Base-by-base conservation (phyloP, 495 filamentous ascomycete genomes). In the Pseudevernia furfuracea region DNA sequence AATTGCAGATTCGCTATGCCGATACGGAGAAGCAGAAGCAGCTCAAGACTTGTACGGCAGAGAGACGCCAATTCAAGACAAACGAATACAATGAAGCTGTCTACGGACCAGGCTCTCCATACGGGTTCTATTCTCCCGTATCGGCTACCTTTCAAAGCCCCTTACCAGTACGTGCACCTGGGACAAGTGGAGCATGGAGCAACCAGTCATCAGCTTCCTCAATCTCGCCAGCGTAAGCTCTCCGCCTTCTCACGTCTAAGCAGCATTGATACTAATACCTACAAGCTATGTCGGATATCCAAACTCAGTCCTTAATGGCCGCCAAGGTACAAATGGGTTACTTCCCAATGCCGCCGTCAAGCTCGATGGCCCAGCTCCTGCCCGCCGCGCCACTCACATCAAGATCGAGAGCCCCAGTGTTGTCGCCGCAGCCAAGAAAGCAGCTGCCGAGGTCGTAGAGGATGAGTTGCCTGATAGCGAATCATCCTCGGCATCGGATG, bases 21-120 rank as follows among this genome's bases (percentile, higher is more conserved):
- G 94, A 99, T 73, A 97, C 95, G 37, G 89, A 92, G 46, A 89
- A 90, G 61, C 94, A 99, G 76, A 99, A 97, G 80, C 81, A 90
- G 70, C 82, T 99, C 60, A 99, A 99, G 80, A 87, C 91, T 44
- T 87, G 94, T 71, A 97, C 92, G 28, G 91, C 92, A 34, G 89
- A 93, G 74, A 89, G 90, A 67, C 90, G 94, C 62, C 88, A 93
- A 69, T 96, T 92, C 77, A 90, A 94, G 62, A 89, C 92, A 39
- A 91, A 93, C 52, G 95, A 98, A 77, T 97, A 97, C 73, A 96
- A 96, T 68, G 83, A 79, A 56, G 79, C 76, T 21, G 77, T 79
- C 17, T 68, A 68, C 48, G 72, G 72, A 25, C 44, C 64, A 23
- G 46, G 56, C 23, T 64, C 61, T 12, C 62, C 66, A 28, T 65